phyloP scores from a whole-genome alignment of 23 red algal species.

The Pyropia haitanensis region DNA sequence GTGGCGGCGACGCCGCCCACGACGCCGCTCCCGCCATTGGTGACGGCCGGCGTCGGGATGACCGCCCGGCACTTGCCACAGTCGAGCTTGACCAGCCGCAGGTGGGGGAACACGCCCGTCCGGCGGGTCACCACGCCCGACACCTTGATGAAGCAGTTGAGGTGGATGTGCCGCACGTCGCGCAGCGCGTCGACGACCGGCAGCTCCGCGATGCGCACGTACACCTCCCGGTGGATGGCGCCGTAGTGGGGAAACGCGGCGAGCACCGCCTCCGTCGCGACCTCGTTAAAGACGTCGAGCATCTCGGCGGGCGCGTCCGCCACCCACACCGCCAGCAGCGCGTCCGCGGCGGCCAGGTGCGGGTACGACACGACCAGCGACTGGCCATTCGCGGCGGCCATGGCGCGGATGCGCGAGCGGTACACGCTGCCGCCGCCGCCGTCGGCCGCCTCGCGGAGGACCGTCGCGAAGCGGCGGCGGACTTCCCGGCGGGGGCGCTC shows the following conservation, averaged over 20 bases:
- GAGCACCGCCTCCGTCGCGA: slow-evolving; percentile 68
- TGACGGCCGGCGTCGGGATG: slow-evolving; percentile 19
- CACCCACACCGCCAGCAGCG: slow-evolving; percentile 88
- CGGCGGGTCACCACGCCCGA: slow-evolving; percentile 86
- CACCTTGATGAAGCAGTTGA: slow-evolving; percentile 95
- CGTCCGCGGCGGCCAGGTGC: slow-evolving; percentile 61
- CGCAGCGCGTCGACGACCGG: slow-evolving; percentile 79
- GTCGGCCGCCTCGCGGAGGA: slow-evolving; percentile 60
- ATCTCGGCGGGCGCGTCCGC: slow-evolving; percentile 89
- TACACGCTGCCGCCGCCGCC: slow-evolving; percentile 67
- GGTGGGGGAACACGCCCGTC: slow-evolving; percentile 86
- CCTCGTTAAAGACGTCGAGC: slow-evolving; percentile 82
- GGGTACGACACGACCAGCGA: slow-evolving; percentile 77
- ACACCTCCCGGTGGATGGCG: slow-evolving; percentile 81
- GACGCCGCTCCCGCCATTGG: too few species aligned
- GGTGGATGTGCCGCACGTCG: slow-evolving; percentile 95
- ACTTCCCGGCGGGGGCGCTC: slow-evolving; percentile 54
- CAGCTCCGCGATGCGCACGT: slow-evolving; percentile 91
- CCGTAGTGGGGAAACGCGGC: slow-evolving; percentile 65
- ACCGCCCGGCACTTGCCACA: slow-evolving; percentile 70
- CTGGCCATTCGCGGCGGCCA: slow-evolving; percentile 85
- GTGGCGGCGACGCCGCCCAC: slow-evolving; percentile 14
- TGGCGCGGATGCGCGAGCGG: slow-evolving; percentile 61
- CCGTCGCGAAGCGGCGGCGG: slow-evolving; percentile 38
- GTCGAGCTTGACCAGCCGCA: slow-evolving; percentile 74